A percentile compares a stretch with the other conserved stretches of the same genome.
Conservation (phyloP, 1,139 yeast genomes). For the Wickerhamomyces sp. region DNA sequence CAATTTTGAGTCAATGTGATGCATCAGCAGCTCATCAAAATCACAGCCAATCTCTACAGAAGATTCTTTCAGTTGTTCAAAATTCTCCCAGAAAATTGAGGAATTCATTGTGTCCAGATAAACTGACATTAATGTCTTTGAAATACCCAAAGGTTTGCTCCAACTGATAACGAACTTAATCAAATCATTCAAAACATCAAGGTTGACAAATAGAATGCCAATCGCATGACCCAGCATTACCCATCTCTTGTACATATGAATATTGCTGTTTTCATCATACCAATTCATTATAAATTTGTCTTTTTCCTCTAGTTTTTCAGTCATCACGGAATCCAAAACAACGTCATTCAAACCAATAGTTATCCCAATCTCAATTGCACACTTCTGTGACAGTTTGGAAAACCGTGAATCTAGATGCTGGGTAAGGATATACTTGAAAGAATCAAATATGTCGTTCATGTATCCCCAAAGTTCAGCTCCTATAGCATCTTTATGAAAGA, state of each 20-base stretch:
- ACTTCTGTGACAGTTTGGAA: slow-evolving; percentile 5
- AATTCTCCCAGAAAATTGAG: not conserved
- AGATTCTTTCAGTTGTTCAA: not conserved
- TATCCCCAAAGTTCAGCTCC: slow-evolving; percentile 2
- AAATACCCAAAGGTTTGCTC: slow-evolving; percentile 1
- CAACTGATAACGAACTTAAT: slow-evolving; percentile 2
- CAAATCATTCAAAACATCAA: slow-evolving; percentile 1
- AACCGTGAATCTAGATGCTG: slow-evolving; percentile 1
- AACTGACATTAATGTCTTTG: slow-evolving; percentile 2
- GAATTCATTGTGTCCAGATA: slow-evolving; percentile 1
- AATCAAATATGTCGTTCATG: slow-evolving; percentile 3
- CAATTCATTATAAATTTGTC: slow-evolving; percentile 1
- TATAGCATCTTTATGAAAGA: not conserved
- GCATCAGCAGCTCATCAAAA: not conserved
- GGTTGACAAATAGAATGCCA: slow-evolving; percentile 9
- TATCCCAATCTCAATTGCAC: slow-evolving; percentile 13
- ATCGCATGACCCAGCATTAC: slow-evolving; percentile 14
- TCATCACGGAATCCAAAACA: slow-evolving; percentile 2
- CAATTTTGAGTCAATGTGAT: not conserved
- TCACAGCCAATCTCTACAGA: not conserved
- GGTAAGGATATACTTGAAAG: slow-evolving; percentile 2
- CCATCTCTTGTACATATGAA: slow-evolving; percentile 6
- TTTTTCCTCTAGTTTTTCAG: not conserved
- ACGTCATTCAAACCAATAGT: slow-evolving; percentile 10
- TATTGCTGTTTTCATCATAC: slow-evolving; percentile 7